Conservation (phyloP, 345 rosid genomes). For the Geranium brycei region DNA sequence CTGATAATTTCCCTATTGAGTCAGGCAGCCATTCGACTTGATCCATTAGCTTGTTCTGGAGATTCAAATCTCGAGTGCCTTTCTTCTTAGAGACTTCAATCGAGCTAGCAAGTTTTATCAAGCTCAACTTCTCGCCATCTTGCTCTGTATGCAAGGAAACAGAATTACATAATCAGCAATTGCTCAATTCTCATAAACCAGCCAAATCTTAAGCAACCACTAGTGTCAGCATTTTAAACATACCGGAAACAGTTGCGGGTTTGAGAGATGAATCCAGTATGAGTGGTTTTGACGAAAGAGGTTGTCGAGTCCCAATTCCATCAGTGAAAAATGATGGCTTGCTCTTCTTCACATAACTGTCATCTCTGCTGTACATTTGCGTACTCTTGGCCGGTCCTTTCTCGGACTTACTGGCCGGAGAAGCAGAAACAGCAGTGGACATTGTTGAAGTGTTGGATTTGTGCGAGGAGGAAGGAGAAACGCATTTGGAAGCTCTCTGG, state of each 20-base stretch:
- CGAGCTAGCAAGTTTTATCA: constrained; percentile 82
- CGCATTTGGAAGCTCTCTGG: constrained; percentile 70
- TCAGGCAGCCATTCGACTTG: constrained; percentile 92
- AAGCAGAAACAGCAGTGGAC: constrained; percentile 5
- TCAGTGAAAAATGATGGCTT: constrained; percentile 43
- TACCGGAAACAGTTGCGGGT: constrained; percentile 38
- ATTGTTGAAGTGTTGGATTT: constrained; percentile 1
- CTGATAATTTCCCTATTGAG: constrained; percentile 67
- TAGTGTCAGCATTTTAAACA: constrained; percentile 3
- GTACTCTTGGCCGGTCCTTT: constrained; percentile 15
- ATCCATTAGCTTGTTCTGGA: constrained; percentile 72
- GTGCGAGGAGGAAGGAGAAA: constrained; percentile 30
- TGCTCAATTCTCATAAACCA: no score
- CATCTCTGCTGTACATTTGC: constrained; percentile 42
- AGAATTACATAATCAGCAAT: no score
- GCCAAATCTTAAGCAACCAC: no score
- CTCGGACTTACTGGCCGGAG: constrained; percentile 27
- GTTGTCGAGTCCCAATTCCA: constrained; percentile 22
- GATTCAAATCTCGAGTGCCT: constrained; percentile 66
- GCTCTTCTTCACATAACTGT: constrained; percentile 48
- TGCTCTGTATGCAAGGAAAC: constrained; percentile 32
- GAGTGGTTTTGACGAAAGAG: constrained; percentile 31
- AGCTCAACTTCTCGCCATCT: constrained; percentile 64
- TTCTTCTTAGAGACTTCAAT: constrained; percentile 81
- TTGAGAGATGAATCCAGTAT: constrained; percentile 49